Base-by-base conservation (phyloP, 495 filamentous ascomycete species). In the Elaphomyces granulatus region DNA sequence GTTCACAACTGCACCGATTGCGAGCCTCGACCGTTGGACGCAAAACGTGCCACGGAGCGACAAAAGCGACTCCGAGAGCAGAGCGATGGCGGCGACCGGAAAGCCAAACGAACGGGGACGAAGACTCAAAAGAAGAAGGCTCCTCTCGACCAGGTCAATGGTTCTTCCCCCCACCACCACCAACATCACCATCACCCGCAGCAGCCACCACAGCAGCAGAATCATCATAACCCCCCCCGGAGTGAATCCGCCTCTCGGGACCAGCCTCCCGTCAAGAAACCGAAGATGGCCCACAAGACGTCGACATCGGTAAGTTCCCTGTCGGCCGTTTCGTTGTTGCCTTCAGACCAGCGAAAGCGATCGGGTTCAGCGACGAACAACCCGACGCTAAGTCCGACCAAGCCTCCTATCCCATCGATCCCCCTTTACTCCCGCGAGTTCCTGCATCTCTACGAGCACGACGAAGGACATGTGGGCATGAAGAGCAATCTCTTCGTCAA, bases 1-100 rank as follows among this genome's bases (percentile, higher is more conserved):
- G 72, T 78, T 48, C 93, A 99, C 60, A 79, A 77, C 47, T 99
- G 90, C 61, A 71, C 71, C 38, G 86, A 90, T 44, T 99, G 90
- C 61, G 67, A 77, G 42, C 85, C 88, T 14, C 70, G 85, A 45
- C 50, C 51, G 32, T 50, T 94, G 47, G 82, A 95, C 56, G 59
- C 61, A 31, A 71, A 78, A 46, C 65, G 69, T 48, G 90, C 90
- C 26, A 65, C 65, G 31, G 77, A 81, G 46, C 69, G 77, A 50
- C 80, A 84, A 55, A 58, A 63, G 45, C 60, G 62, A 33, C 67
- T 70, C 30, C 66, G 76, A 47, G 75, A 83, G 45, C 63, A 77
- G 63, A 66, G 64, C 53, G 76, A 74, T 59, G 54, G 66, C 58
- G 46, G 65, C 59, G 61, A 78, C 59, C 55, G 70, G 53, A 68